phyloP scores from a whole-genome alignment of 495 filamentous ascomycete species.

The Penicillium diatomitis region DNA sequence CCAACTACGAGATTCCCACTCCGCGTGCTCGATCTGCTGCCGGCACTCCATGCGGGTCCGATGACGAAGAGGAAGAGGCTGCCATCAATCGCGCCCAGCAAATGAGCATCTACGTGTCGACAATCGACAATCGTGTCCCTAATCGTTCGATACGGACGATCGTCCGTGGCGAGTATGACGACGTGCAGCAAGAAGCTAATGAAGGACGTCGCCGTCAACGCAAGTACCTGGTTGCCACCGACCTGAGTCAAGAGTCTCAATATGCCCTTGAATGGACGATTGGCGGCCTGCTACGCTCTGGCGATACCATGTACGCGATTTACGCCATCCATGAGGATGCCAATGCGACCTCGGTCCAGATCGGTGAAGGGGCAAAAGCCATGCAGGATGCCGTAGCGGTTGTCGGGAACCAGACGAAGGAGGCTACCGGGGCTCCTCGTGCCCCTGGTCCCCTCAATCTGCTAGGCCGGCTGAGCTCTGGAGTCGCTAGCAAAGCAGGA shows the following conservation, averaged over 20 bases:
- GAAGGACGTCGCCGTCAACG: constrained; percentile 63
- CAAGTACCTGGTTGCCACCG: constrained; percentile 87
- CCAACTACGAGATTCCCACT: constrained; percentile 56
- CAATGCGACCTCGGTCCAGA: constrained; percentile 33
- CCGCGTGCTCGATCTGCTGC: constrained; percentile 47
- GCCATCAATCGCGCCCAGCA: constrained; percentile 83
- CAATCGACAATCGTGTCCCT: constrained; percentile 62
- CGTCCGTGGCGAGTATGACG: constrained; percentile 72
- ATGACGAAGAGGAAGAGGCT: constrained; percentile 72
- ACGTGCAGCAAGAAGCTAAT: constrained; percentile 65
- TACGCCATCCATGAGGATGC: constrained; percentile 84
- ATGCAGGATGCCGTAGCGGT: constrained; percentile 64
- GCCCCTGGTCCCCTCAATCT: constrained; percentile 22
- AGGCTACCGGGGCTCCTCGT: constrained; percentile 23
- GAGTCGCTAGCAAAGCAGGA: constrained; percentile 31
- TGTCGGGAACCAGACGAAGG: constrained; percentile 41
- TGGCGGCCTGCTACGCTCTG: constrained; percentile 87
- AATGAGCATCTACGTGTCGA: constrained; percentile 68
- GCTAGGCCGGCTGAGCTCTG: constrained; percentile 26
- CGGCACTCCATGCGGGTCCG: constrained; percentile 74
- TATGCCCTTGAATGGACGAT: constrained; percentile 97
- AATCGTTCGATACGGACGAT: constrained; percentile 81
- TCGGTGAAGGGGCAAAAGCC: constrained; percentile 51
- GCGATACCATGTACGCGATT: constrained; percentile 86
- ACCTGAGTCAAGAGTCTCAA: constrained; percentile 85